Percentiles rank a stretch among this genome's conserved stretches.
These are phyloP conservation scores for Tolypocladium tropicale DNA, from an alignment of 2,329 filamentous ascomycete species.

Conservation along the genomic window DNA sequence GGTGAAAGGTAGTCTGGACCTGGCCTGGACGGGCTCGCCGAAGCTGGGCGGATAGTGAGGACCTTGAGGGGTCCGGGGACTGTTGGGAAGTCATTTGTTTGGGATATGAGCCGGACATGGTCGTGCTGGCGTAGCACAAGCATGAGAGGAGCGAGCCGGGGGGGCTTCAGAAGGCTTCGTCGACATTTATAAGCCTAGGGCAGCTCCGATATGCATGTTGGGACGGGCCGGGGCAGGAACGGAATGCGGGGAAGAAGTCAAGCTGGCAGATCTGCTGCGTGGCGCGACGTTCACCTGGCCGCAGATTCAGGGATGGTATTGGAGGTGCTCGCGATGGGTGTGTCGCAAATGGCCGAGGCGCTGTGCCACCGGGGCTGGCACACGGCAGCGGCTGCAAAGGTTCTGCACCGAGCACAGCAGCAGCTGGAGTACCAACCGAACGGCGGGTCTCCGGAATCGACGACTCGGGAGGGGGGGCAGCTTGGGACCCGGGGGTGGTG, in stretches of 20 bases:
- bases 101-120: conserved; percentile 15
- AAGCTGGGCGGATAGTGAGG: conserved; percentile 27
- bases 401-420: not conserved
- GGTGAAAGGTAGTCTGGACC: conserved; percentile 35
- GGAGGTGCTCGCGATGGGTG: conserved; percentile 1
- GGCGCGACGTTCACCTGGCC: not conserved
- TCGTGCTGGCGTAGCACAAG: conserved; percentile 10
- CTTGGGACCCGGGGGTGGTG: not conserved
- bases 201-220: conserved; percentile 24
- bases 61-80: conserved; percentile 27
- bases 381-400: conserved; percentile 1
- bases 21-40: conserved; percentile 34
- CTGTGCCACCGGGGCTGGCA: not conserved
- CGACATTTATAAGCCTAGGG: conserved; percentile 26
- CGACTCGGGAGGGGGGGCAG: not conserved
- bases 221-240: conserved; percentile 15
- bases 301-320: conserved; percentile 1
- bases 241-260: conserved; percentile 7
- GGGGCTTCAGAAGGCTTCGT: conserved; percentile 18
- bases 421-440: not conserved
- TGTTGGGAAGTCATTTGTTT: conserved; percentile 12
- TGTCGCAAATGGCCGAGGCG: conserved; percentile 1
- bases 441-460: not conserved
- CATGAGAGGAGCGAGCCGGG: conserved; percentile 13
- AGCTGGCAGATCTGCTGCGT: conserved; percentile 3